Base-by-base conservation (phyloP, 352 stramenopile species). In the Pythium vanterpoolii region DNA sequence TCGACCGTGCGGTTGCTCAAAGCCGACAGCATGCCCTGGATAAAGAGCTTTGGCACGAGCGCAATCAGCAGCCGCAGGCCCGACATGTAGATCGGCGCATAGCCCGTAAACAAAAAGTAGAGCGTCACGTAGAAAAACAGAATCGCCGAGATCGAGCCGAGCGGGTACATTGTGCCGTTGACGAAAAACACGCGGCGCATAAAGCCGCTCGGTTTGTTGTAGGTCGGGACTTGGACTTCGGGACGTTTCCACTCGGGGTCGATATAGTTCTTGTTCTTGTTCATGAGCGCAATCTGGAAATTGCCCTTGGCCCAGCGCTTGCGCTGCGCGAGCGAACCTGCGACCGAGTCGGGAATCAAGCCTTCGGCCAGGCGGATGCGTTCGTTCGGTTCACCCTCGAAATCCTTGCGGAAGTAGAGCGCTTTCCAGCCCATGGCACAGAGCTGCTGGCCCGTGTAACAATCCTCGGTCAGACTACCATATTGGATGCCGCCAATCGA, bases 51-150 rank as follows among this genome's bases (percentile, higher is more conserved):
- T 0, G 83, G 83, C 66, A 93, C 81, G 49, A 93, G 51, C 21
- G 81, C 83, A 51, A 89, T 83, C 45, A 93, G 70, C 21, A 93
- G 71, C 55, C 81, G 81, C 21, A 76, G 60, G 16, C 73, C 77
- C 55, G 74, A 69, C 79, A 89, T 89, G 74, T 91, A 93, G 53
- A 93, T 91, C 19, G 83, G 83, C 30, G 83, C 79, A 60, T 89
- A 85, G 40, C 83, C 83, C 4, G 81, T 87, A 66, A 81, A 93
- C 28, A 93, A 65, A 63, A 91, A 93, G 74, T 93, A 93, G 60
- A 91, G 69, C 51, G 83, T 91, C 55, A 93, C 83, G 73, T 90
- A 90, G 67, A 87, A 91, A 62, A 90, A 93, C 60, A 93, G 62
- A 23, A 93, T 73, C 13, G 81, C 79, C 51, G 79, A 86, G 60